Conservation (phyloP, 1,284 basidiomycete genomes). For the Crepidotus sp. region DNA sequence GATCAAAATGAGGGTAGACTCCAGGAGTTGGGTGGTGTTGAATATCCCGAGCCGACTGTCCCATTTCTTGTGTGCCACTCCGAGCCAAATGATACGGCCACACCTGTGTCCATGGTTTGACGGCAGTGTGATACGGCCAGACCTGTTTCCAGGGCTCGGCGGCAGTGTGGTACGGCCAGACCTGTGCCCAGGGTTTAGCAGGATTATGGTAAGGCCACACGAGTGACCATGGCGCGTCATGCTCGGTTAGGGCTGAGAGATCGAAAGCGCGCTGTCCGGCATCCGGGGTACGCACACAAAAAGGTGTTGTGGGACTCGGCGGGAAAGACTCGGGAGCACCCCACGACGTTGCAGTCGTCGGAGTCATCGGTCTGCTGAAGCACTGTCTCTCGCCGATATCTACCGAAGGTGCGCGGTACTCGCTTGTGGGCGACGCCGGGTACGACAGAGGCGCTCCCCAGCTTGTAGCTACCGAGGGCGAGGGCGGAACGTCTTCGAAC, state of each 20-base stretch:
- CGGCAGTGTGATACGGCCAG: constrained; percentile 9
- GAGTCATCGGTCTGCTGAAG: constrained; percentile 29
- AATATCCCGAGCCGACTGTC: too few relatives aligned
- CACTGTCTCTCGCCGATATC: constrained; percentile 27
- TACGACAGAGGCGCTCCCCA: constrained; percentile 43
- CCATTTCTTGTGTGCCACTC: neutral
- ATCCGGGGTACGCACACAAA: constrained; percentile 35
- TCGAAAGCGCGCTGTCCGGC: constrained; percentile 33
- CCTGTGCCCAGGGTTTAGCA: constrained; percentile 17
- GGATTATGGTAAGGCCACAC: constrained; percentile 20
- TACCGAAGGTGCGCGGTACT: constrained; percentile 27
- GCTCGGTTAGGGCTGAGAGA: constrained; percentile 13
- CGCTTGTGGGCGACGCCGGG: constrained; percentile 28
- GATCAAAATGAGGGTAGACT: constrained; percentile 15
- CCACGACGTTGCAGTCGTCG: constrained; percentile 38
- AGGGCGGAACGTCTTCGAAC: constrained; percentile 39
- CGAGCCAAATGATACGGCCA: constrained; percentile 6
- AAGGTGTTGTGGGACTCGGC: constrained; percentile 31
- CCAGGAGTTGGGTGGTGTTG: constrained; percentile 3
- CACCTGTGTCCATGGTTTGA: constrained; percentile 7
- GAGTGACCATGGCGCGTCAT: constrained; percentile 15
- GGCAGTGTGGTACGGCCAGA: constrained; percentile 21
- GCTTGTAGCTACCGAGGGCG: constrained; percentile 36
- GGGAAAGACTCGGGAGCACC: constrained; percentile 37
- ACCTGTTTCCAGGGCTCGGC: constrained; percentile 7